Conservation (phyloP, 2,329 filamentous ascomycete genomes). For the Metarhizium rileyi region DNA sequence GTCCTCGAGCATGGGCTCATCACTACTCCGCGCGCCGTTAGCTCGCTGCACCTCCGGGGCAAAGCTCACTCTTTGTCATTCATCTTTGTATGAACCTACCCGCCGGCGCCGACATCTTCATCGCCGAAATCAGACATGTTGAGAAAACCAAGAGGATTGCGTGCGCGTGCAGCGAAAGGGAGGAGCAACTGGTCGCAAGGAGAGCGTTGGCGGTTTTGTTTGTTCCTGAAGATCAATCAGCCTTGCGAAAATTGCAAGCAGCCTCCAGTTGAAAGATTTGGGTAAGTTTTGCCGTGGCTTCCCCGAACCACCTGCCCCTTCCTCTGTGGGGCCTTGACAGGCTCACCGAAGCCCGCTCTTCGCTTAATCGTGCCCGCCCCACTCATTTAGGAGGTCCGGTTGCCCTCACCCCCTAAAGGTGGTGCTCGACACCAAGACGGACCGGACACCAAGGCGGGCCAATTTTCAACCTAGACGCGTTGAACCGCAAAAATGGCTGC, state of each 20-base stretch:
- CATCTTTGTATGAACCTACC: conserved; percentile 32
- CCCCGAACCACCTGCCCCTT: conserved; percentile 11
- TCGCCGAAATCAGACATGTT: conserved; percentile 68
- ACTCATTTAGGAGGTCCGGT: no score
- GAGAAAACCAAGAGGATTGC: neutral
- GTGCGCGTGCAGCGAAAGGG: neutral
- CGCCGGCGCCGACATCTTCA: conserved; percentile 49
- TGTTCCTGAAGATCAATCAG: neutral
- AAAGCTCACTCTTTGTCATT: neutral
- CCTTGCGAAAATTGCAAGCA: conserved; percentile 22
- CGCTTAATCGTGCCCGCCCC: no score
- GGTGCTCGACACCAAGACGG: no score
- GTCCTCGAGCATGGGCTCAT: conserved; percentile 64
- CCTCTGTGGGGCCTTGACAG: neutral
- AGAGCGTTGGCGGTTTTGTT: neutral
- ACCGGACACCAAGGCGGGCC: no score
- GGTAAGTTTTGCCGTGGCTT: conserved; percentile 21
- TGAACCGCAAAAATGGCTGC: no score
- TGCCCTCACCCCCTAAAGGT: no score
- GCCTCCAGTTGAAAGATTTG: conserved; percentile 13
- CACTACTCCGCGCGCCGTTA: conserved; percentile 32
- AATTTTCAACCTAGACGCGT: no score
- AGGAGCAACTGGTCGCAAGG: neutral
- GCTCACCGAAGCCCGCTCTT: neutral
- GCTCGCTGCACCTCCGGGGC: neutral